Base-by-base conservation (phyloP, 169 alveolate genomes). In the Plasmodium vinckei region DNA sequence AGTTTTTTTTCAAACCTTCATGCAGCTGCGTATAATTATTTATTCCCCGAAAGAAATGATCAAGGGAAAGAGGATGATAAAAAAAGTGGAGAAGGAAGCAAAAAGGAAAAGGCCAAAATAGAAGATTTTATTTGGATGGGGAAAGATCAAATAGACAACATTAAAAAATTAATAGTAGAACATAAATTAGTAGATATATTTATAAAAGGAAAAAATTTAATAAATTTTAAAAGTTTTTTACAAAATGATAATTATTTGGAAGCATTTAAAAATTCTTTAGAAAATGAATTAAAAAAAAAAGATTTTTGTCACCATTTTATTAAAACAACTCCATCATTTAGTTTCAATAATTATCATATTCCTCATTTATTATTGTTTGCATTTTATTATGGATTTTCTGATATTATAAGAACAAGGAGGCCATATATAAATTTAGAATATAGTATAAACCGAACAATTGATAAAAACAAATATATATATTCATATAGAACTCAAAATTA, bases 351-450 rank as follows among this genome's bases (percentile, higher is more conserved):
- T 19, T 82, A 82, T 54, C 67, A 67, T 21, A 73, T 69, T 23
- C 71, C 67, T 60, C 90, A 82, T 51, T 53, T 82, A 49, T 57
- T 82, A 27, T 61, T 82, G 23, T 82, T 82, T 71, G 64, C 90
- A 15, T 82, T 82, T 57, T 82, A 82, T 68, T 82, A 82, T 68
- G 86, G 86, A 12, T 65, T 82, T 51, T 27, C 90, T 12, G 90
- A 82, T 39, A 21, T 82, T 23, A 68, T 82, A 39, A n/a, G 90
- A 60, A 68, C 64, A 9, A 82, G 90, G 46, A 82, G 73, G n/a
- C 68, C 33, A 17, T 82, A 68, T 46, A 71, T 82, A 27, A 82
- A 82, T 44, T 51, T 82, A 13, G 90, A 82, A 9, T 54, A 82
- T 15, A 68, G 56, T 15, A 12, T 82, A 13, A 82, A 68, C 21